Evolutionary conservation across 1,284 basidiomycete genomes (phyloP).

Genomic region (Boletus sp.): DNA sequence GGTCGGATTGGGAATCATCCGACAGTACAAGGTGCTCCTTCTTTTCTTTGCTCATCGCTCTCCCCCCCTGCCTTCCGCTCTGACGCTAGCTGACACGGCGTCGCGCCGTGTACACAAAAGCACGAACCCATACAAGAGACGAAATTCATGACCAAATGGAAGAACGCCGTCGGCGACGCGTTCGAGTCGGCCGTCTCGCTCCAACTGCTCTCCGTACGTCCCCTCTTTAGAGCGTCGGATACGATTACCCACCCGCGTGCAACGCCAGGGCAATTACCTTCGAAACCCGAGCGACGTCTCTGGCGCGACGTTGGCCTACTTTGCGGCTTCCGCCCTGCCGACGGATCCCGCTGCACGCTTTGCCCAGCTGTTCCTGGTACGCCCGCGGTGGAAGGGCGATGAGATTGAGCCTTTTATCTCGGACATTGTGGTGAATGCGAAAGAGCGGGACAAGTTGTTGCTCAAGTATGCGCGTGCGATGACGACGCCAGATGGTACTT

Average conservation of each 20-base stretch:
- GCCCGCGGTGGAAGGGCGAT: slow-evolving; percentile 69
- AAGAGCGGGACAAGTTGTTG: slow-evolving; percentile 82
- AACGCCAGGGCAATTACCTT: slow-evolving; percentile 70
- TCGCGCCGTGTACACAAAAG: slow-evolving; percentile 30
- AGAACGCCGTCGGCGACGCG: slow-evolving; percentile 64
- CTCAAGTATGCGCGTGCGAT: slow-evolving; percentile 80
- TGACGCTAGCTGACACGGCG: slow-evolving; percentile 1
- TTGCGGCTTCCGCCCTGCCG: slow-evolving; percentile 71
- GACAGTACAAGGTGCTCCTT: slow-evolving; percentile 52
- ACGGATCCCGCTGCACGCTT: slow-evolving; percentile 74
- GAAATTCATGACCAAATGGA: slow-evolving; percentile 66
- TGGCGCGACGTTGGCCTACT: slow-evolving; percentile 50
- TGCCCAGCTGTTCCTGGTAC: slow-evolving; percentile 77
- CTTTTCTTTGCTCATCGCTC: neutral
- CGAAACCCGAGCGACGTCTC: slow-evolving; percentile 31
- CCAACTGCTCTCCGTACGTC: slow-evolving; percentile 59
- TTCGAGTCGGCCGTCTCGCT: slow-evolving; percentile 61
- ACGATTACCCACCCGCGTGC: neutral
- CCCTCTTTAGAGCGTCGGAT: neutral
- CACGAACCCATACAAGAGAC: slow-evolving; percentile 52
- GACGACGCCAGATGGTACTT: slow-evolving; percentile 62
- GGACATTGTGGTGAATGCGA: slow-evolving; percentile 76
- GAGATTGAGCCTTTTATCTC: slow-evolving; percentile 79
- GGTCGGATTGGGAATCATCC: slow-evolving; percentile 72
- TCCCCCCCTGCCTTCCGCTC: neutral